Conservation (phyloP, 495 filamentous ascomycete genomes). For the Xanthoparmelia taractica region DNA sequence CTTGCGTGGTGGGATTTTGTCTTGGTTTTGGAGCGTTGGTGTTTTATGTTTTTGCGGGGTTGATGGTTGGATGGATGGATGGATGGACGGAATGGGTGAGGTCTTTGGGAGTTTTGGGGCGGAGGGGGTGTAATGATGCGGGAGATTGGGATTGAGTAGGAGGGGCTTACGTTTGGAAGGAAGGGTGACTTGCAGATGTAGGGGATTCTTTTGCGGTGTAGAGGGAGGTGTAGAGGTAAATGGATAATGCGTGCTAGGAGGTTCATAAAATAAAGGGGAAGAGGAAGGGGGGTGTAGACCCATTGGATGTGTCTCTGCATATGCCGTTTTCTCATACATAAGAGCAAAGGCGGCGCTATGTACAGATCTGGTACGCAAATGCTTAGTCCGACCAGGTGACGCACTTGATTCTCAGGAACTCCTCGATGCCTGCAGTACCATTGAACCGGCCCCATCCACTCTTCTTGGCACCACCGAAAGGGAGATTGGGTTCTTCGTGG, state of each 20-base stretch:
- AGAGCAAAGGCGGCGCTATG: not conserved
- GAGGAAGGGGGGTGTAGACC: not conserved
- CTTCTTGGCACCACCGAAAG: constrained; percentile 80
- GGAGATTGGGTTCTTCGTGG: constrained; percentile 71
- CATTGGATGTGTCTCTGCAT: not conserved
- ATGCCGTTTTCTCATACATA: not conserved
- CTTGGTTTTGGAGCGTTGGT: no score
- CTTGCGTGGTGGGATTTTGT: no score
- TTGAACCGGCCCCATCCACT: constrained; percentile 74
- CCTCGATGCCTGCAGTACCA: constrained; percentile 49
- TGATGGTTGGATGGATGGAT: no score
- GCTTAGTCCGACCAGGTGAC: constrained; percentile 57
- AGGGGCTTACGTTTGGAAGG: no score
- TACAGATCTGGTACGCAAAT: not conserved
- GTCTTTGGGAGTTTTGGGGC: no score
- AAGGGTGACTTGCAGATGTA: no score
- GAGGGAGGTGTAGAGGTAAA: not conserved
- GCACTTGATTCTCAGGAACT: constrained; percentile 81
- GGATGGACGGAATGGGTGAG: no score
- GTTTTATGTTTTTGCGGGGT: no score
- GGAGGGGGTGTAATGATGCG: no score
- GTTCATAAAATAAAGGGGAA: not conserved
- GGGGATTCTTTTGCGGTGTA: no score
- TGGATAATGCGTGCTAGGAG: not conserved
- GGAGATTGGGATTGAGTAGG: no score